phyloP scores from a whole-genome alignment of 2,329 filamentous ascomycete genomes.

The Botrytis cinerea region DNA sequence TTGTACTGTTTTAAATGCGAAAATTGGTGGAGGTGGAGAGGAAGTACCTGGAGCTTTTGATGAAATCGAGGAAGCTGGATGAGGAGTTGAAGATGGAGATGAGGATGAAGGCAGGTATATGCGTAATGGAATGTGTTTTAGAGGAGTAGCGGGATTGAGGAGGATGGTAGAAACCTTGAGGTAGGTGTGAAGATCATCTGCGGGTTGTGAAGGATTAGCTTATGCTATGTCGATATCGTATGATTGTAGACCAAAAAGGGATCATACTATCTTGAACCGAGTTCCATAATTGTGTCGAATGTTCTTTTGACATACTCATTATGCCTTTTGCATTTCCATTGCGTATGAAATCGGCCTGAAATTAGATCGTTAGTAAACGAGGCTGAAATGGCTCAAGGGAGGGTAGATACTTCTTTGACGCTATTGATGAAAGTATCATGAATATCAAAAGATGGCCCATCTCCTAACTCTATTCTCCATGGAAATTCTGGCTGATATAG shows the following conservation, averaged over 20 bases:
- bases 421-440: slow-evolving; percentile 69
- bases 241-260: not conserved
- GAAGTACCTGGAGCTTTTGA: slow-evolving; percentile 3
- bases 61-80: slow-evolving; percentile 46
- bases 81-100: slow-evolving; percentile 59
- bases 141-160: slow-evolving; percentile 70
- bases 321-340: slow-evolving; percentile 71
- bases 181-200: slow-evolving; percentile 74
- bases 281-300: slow-evolving; percentile 66
- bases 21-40: slow-evolving; percentile 43
- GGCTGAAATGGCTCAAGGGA: not conserved
- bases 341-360: slow-evolving; percentile 59
- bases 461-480: slow-evolving; percentile 61
- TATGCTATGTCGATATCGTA: not conserved
- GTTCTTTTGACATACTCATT: slow-evolving; percentile 69
- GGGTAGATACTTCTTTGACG: slow-evolving; percentile 58
- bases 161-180: slow-evolving; percentile 74
- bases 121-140: slow-evolving; percentile 83
- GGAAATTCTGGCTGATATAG: slow-evolving; percentile 58
- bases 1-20: slow-evolving; percentile 73
- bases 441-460: slow-evolving; percentile 54
- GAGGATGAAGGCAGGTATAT: slow-evolving; percentile 78
- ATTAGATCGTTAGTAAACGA: not conserved
- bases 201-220: slow-evolving; percentile 12
- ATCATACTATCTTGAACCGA: slow-evolving; percentile 60